Evolutionary conservation across 768 basidiomycete species (phyloP), one percentile per base, ranked within the genome.

Genomic region (Mycena capillaripes): DNA sequence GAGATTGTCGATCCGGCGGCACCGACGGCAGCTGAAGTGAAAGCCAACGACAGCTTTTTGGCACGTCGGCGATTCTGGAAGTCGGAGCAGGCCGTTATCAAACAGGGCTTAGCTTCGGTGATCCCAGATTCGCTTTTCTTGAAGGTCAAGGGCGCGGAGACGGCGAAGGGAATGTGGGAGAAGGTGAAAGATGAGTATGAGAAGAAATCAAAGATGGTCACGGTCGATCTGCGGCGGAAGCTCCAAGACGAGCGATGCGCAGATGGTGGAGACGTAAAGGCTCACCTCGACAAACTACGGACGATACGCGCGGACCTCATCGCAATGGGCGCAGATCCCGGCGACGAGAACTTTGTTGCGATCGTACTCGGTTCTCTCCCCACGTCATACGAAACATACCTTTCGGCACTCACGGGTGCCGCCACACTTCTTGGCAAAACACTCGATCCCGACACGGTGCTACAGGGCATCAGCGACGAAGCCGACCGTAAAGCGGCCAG

Each of bases 111-210:
- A 16, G 75, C 75, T n/a, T 63, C 73, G 16, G 72, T 34, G 27
- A 78, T 80, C 16, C 61, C 75, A 10, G 76, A 80, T 30, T 74
- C 67, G 3, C 32, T 79, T 11, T 75, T 79, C 44, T 71, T 80
- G 40, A 74, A 76, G 46, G 71, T 81, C 9, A 75, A 72, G 12
- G 30, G 19, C 2, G 25, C 62, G 19, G 17, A 40, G 32, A 72
- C 60, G 0, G 75, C 76, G 8, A 16, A 12, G 17, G 32, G 23
- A 23, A 71, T 79, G 46, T 82, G 80, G 80, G 42, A 29, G 5
- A 71, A 70, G 6, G 21, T 81, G 16, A 57, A 64, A 30, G 46
- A 16, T 4, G 67, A 78, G 14, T 76, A 67, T 57, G 76, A 81
- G 71, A 65, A 67, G 19, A 76, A 76, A 25, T 76, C 72, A 0